Evolutionary conservation across 805 yeast species (phyloP), one percentile per base, ranked within the genome.

Genomic region (Pichia ethanolica): DNA sequence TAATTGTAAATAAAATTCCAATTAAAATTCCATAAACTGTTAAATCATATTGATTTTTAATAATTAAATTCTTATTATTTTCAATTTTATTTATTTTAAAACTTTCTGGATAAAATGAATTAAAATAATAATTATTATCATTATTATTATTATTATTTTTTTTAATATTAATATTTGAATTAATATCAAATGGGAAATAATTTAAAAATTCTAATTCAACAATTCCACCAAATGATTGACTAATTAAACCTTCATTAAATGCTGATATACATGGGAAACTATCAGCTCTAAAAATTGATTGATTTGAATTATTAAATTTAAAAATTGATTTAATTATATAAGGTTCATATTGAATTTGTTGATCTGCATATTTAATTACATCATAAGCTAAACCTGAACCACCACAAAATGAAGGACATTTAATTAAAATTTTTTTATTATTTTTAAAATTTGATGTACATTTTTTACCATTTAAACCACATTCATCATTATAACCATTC

Each of bases 231-330:
- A 69, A 70, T 30, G 73, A 59, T 12, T 91, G 83, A 0, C 93
- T 83, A 0, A 89, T 68, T 0, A 82, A 64, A 1, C 97, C 97
- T 2, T 90, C 81, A 65, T 90, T 97, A 5, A 86, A 78, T 0
- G 93, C 97, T 3, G 97, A 85, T 0, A 89, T 91, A 63, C 98
- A 90, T 0, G 91, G 83, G 58, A 73, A 89, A 1, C 96, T 87
- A 66, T 90, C 98, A 0, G 88, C 90, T 54, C 98, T 72, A 61
- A 89, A 90, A 57, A 7, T 59, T 55, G n/a, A 7, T 30, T 30
- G 41, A 42, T 20, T 59, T 60, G 1, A 90, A 90, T 10, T 11
- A 14, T 96, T 95, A 3, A 11, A 5, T 14, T 8, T 13, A 25
- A 27, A 11, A 27, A 11, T n/a, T 11, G 42, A 25, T 30, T 97